These are phyloP conservation scores for Phascolomyces articulosus DNA, from an alignment of 371 early-diverging fungal genomes.

Conservation along the genomic window DNA sequence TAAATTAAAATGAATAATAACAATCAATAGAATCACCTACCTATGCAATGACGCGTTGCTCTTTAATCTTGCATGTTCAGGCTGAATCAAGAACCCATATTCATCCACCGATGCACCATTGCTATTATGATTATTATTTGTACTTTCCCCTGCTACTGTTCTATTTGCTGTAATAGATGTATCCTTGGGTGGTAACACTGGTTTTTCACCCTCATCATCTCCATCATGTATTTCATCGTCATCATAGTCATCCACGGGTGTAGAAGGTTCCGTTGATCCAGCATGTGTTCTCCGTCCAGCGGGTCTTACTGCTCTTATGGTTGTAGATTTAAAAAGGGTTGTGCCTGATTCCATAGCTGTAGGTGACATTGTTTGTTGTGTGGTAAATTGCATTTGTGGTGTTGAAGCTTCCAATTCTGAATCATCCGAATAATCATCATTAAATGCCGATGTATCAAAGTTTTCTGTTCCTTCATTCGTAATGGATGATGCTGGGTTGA, in stretches of 20 bases:
- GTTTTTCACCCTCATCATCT: constrained; percentile 15
- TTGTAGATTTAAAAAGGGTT: constrained; percentile 8
- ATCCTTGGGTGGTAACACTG: not conserved
- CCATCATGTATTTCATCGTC: constrained; percentile 20
- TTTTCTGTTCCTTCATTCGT: constrained; percentile 13
- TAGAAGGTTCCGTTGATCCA: no score
- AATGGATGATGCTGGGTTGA: not conserved
- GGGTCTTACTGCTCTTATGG: constrained; percentile 9
- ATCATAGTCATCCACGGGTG: not conserved
- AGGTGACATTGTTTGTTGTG: constrained; percentile 17
- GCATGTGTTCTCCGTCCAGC: not conserved
- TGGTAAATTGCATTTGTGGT: not conserved
- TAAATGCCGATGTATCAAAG: constrained; percentile 46
- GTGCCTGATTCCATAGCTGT: constrained; percentile 6
- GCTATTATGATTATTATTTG: not conserved
- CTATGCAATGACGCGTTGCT: not conserved
- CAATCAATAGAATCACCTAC: not conserved
- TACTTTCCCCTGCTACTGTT: constrained; percentile 1
- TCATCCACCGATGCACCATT: constrained; percentile 38
- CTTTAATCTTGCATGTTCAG: constrained; percentile 12
- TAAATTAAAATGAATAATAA: no score
- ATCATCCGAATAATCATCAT: constrained; percentile 49
- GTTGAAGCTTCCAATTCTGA: constrained; percentile 15
- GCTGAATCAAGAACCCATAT: constrained; percentile 60
- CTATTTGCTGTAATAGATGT: not conserved